Percentiles rank a stretch among this genome's conserved stretches.
These are phyloP conservation scores for Alternaria brassicae DNA, from an alignment of 2,329 filamentous ascomycete species.

Conservation along the genomic window DNA sequence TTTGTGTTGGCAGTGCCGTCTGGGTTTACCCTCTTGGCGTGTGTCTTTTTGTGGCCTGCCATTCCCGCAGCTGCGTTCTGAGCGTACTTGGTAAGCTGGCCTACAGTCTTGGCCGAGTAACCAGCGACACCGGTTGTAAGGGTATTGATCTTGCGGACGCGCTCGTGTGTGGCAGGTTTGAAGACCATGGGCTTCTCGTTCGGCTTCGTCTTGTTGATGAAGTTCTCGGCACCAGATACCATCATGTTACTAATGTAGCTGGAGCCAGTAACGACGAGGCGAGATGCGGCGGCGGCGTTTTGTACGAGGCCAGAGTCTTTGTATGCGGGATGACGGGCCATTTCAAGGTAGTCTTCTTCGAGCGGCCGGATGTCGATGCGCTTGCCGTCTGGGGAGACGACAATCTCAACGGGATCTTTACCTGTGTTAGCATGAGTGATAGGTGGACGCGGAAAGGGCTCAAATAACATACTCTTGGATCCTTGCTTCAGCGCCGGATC, in stretches of 20 bases:
- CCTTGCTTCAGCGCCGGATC: conserved; percentile 77
- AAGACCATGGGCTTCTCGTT: conserved; percentile 84
- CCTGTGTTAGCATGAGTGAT: conserved; percentile 34
- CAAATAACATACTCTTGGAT: conserved; percentile 76
- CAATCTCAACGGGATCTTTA: conserved; percentile 79
- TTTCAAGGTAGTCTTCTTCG: conserved; percentile 73
- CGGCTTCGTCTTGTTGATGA: conserved; percentile 81
- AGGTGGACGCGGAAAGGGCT: neutral
- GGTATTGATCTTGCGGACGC: conserved; percentile 87
- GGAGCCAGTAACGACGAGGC: conserved; percentile 88
- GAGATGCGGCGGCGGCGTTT: conserved; percentile 85
- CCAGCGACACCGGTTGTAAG: conserved; percentile 80
- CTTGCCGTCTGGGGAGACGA: conserved; percentile 72
- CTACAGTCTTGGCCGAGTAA: conserved; percentile 84
- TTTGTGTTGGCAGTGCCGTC: conserved; percentile 68
- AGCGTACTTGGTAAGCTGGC: conserved; percentile 80
- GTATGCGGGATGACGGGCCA: conserved; percentile 89
- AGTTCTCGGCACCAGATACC: conserved; percentile 77
- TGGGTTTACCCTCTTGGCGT: conserved; percentile 69
- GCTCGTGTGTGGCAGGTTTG: conserved; percentile 80
- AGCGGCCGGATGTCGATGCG: conserved; percentile 73
- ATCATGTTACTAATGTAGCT: conserved; percentile 79
- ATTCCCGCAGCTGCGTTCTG: conserved; percentile 87
- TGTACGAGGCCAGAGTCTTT: conserved; percentile 85
- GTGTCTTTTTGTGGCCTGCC: conserved; percentile 66